These are phyloP conservation scores for Gentiana dahurica DNA, from an alignment of 257 asterid genomes.

Conservation along the genomic window DNA sequence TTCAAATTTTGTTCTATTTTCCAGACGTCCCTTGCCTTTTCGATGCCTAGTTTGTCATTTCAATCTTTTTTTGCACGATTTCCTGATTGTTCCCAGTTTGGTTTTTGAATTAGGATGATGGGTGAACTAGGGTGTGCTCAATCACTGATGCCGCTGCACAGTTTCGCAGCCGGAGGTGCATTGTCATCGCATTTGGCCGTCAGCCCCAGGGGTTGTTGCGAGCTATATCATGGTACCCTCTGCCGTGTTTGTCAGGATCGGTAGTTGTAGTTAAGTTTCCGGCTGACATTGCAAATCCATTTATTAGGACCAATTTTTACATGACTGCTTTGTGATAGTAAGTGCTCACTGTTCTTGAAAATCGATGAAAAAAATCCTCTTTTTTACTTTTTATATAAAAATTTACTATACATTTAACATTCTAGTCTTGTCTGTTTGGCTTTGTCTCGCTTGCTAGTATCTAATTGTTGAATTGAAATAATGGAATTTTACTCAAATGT, in stretches of 20 bases:
- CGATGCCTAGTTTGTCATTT: no score
- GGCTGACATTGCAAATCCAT: constrained; percentile 23
- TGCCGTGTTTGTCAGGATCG: constrained; percentile 98
- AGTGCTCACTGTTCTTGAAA: no score
- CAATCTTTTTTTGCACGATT: not conserved
- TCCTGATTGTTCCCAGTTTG: not conserved
- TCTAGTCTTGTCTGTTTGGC: no score
- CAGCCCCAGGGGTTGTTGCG: constrained; percentile 75
- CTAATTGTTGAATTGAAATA: no score
- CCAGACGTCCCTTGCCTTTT: not conserved
- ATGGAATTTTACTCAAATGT: no score
- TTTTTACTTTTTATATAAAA: no score
- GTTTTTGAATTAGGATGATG: constrained; percentile 35
- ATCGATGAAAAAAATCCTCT: no score
- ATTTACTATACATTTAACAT: no score
- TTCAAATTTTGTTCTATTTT: constrained; percentile 5
- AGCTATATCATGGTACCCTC: constrained; percentile 93
- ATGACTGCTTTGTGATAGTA: not conserved
- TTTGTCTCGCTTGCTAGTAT: no score
- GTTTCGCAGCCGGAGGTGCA: constrained; percentile 30
- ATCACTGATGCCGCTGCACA: constrained; percentile 59
- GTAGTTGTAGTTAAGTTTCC: constrained; percentile 56
- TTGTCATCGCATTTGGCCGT: constrained; percentile 62
- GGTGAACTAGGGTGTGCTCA: constrained; percentile 68
- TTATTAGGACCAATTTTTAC: constrained; percentile 1